Percentiles rank a stretch among this genome's conserved stretches.
phyloP scores from a whole-genome alignment of 2,329 filamentous ascomycete genomes.

The Neoarthrinium moseri region DNA sequence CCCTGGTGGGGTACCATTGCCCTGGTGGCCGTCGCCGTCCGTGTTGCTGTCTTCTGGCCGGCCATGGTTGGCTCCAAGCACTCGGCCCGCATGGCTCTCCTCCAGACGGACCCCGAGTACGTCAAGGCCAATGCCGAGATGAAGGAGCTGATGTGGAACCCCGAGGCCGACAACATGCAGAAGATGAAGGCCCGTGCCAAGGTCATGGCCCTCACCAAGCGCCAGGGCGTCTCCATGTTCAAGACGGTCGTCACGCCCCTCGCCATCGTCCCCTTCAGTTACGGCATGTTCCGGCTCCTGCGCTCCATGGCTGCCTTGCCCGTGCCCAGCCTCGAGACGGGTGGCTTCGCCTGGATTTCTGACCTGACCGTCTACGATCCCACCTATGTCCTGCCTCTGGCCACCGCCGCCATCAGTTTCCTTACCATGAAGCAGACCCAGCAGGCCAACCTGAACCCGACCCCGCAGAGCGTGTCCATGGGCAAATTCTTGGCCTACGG shows the following conservation, averaged over 20 bases:
- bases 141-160: conserved; percentile 32
- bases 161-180: conserved; percentile 40
- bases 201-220: conserved; percentile 48
- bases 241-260: conserved; percentile 57
- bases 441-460: conserved; percentile 20
- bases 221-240: conserved; percentile 51
- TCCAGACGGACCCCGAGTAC: conserved; percentile 55
- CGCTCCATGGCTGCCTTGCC: conserved; percentile 74
- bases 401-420: conserved; percentile 57
- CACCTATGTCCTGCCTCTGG: conserved; percentile 68
- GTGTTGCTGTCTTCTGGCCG: conserved; percentile 64
- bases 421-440: conserved; percentile 33
- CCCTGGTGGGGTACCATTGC: conserved; percentile 83
- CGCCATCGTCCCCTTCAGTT: conserved; percentile 66
- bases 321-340: conserved; percentile 73
- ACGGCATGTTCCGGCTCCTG: conserved; percentile 77
- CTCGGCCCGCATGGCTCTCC: conserved; percentile 57
- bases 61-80: conserved; percentile 62
- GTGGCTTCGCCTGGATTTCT: conserved; percentile 73
- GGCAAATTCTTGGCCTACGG: conserved; percentile 41
- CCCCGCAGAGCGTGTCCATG: conserved; percentile 32
- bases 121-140: conserved; percentile 50
- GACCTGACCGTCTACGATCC: conserved; percentile 79
- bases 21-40: conserved; percentile 62
- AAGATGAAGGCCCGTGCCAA: conserved; percentile 46